phyloP scores from a whole-genome alignment of 352 stramenopile genomes.

The Phytophthora capsici region DNA sequence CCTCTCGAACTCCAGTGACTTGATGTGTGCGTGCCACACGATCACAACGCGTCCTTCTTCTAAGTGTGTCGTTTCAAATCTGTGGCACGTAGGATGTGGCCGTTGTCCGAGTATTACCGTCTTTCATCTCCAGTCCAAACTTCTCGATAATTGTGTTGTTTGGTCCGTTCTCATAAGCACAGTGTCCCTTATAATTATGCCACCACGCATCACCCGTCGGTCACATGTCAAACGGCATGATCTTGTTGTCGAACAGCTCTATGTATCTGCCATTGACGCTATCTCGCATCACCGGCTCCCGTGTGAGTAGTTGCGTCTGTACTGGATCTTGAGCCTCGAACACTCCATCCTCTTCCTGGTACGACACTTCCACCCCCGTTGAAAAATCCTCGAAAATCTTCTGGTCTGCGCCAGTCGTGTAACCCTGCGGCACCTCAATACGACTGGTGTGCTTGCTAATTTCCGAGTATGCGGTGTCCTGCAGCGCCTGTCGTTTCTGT shows the following conservation, averaged over 20 bases:
- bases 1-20: slow-evolving; percentile 59
- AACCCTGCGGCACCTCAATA: slow-evolving; percentile 29
- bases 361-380: slow-evolving; percentile 29
- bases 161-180: slow-evolving; percentile 32
- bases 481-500: slow-evolving; percentile 23
- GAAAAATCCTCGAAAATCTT: slow-evolving; percentile 40
- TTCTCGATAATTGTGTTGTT: slow-evolving; percentile 65
- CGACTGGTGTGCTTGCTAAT: slow-evolving; percentile 32
- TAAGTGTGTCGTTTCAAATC: slow-evolving; percentile 57
- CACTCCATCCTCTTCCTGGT: slow-evolving; percentile 40
- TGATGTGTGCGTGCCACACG: slow-evolving; percentile 61
- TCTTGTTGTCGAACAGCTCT: slow-evolving; percentile 46
- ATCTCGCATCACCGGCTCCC: slow-evolving; percentile 36
- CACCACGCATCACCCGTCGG: slow-evolving; percentile 42
- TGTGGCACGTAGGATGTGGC: slow-evolving; percentile 61
- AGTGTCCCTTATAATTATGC: slow-evolving; percentile 39
- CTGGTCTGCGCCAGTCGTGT: slow-evolving; percentile 15
- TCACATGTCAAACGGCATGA: slow-evolving; percentile 49
- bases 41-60: slow-evolving; percentile 62
- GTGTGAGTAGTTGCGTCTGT: slow-evolving; percentile 28
- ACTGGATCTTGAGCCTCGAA: slow-evolving; percentile 28
- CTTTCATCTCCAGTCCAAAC: slow-evolving; percentile 62
- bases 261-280: slow-evolving; percentile 52
- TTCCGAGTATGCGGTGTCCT: slow-evolving; percentile 31
- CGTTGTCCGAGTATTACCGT: slow-evolving; percentile 49